Percentiles rank a stretch among this genome's conserved stretches.
Evolutionary conservation across 2,329 filamentous ascomycete genomes (phyloP).

Genomic region (Xenoacremonium recifei): DNA sequence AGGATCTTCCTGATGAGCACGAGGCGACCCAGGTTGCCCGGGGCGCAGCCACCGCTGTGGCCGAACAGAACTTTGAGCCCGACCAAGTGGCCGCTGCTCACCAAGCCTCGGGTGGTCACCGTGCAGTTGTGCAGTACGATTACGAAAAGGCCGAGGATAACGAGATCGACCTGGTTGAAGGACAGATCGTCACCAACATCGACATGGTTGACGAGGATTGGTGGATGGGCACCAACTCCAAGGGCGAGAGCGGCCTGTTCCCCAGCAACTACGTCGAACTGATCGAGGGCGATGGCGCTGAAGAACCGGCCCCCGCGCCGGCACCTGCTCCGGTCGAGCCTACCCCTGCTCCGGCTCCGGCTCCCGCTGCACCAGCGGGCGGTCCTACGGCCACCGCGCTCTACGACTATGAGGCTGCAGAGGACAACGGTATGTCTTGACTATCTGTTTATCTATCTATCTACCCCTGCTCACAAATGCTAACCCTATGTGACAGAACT

Average conservation of each 20-base stretch:
- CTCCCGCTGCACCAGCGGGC: constrained; percentile 33
- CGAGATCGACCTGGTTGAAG: constrained; percentile 87
- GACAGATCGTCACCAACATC: constrained; percentile 85
- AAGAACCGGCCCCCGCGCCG: constrained; percentile 31
- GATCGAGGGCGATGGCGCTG: constrained; percentile 66
- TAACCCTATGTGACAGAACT: constrained; percentile 50
- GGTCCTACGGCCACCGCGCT: constrained; percentile 76
- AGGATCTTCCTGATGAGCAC: constrained; percentile 64
- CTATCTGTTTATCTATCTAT: too few species aligned
- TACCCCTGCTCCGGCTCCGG: constrained; percentile 30
- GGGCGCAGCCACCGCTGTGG: constrained; percentile 55
- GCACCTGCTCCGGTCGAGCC: constrained; percentile 32
- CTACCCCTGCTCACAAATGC: too few species aligned
- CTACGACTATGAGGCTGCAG: constrained; percentile 95
- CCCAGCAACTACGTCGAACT: constrained; percentile 96
- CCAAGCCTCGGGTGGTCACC: constrained; percentile 56
- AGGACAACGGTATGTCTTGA: constrained; percentile 79
- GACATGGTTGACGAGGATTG: constrained; percentile 98
- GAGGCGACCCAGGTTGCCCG: constrained; percentile 59
- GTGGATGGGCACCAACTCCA: constrained; percentile 93
- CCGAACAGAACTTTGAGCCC: constrained; percentile 35
- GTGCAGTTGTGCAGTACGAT: constrained; percentile 84
- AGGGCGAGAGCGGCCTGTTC: constrained; percentile 86
- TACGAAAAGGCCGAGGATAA: constrained; percentile 98
- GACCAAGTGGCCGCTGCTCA: constrained; percentile 34